Evolutionary conservation across 2,329 filamentous ascomycete species (phyloP), one percentile per base, ranked within the genome.

Genomic region (Aureobasidium mangrovei): DNA sequence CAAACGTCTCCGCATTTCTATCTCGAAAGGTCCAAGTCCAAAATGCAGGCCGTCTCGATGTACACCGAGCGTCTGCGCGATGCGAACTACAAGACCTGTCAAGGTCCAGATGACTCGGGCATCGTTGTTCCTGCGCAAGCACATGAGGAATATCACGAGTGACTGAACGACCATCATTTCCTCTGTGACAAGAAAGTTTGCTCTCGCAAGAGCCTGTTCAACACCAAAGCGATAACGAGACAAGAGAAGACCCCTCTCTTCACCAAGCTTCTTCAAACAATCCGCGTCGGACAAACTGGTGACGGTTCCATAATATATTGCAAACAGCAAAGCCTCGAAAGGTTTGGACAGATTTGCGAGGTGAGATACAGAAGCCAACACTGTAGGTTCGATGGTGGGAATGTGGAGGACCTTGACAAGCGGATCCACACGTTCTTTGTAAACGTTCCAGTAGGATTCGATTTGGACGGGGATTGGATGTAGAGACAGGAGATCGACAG

Each of bases 381-480:
- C 76, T 0, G 80, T 72, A 29, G 77, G 76, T 55, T 81, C 80
- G 65, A 83, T 78, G 2, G 82, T 82, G 0, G 85, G 86, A 0
- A 85, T 73, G 64, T 91, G 86, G 6, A 89, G 64, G 9, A 89
- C 74, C 64, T 88, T 89, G 61, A 86, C 74, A 7, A 89, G 67
- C 0, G 85, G 83, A 61, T 90, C 84, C 7, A 90, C 84, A 51
- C 86, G 88, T 59, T 88, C 83, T 58, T 83, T 78, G 67, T 81
- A 90, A 8, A 83, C 75, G 47, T 82, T 77, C 85, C 86, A 89
- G 54, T 88, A 80, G 46, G 80, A 79, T 0, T 76, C 76, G 46
- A 86, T 82, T 58, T 85, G 82, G 1, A 81, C 80, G 0, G 82
- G 77, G 0, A 82, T 63, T 1, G 86, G 86, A 61, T 88, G 85